Percentiles rank a stretch among this genome's conserved stretches.
Conservation (phyloP, 148 eudicot genomes). For the Vaccinium corymbosum region DNA sequence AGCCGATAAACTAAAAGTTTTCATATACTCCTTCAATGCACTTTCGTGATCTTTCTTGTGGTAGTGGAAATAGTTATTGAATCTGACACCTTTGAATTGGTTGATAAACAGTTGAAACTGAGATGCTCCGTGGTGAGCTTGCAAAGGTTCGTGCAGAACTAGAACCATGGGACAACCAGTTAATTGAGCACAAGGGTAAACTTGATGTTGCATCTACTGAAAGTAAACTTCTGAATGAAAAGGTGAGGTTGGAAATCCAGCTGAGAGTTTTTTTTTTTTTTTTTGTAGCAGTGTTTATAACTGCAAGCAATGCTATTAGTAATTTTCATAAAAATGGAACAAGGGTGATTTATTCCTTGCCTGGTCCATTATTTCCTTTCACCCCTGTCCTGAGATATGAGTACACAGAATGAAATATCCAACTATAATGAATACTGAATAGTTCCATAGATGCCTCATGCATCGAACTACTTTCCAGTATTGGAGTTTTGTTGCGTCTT, state of each 20-base stretch:
- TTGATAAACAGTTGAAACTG: slow-evolving; percentile 67
- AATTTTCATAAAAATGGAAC: neutral
- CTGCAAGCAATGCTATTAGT: neutral
- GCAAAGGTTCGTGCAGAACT: slow-evolving; percentile 75
- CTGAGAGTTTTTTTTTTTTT: neutral
- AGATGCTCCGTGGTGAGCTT: slow-evolving; percentile 60
- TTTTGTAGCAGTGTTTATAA: neutral
- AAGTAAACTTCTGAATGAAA: slow-evolving; percentile 65
- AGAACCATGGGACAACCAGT: slow-evolving; percentile 88
- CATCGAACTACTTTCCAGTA: neutral
- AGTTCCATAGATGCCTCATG: neutral
- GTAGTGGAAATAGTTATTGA: slow-evolving; percentile 2
- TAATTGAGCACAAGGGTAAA: slow-evolving; percentile 88
- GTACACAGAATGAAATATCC: neutral
- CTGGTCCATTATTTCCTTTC: neutral
- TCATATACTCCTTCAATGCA: neutral
- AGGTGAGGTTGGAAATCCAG: slow-evolving; percentile 40
- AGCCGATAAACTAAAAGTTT: neutral
- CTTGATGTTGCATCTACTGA: slow-evolving; percentile 85
- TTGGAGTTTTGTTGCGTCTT: neutral
- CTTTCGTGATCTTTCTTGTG: slow-evolving; percentile 1
- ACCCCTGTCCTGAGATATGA: neutral
- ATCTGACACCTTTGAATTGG: slow-evolving; percentile 9
- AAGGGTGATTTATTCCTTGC: neutral
- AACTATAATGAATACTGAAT: neutral